Percentiles rank a stretch among this genome's conserved stretches.
Conservation (phyloP, 139 green algal genomes). For the Trebouxia sp. region DNA sequence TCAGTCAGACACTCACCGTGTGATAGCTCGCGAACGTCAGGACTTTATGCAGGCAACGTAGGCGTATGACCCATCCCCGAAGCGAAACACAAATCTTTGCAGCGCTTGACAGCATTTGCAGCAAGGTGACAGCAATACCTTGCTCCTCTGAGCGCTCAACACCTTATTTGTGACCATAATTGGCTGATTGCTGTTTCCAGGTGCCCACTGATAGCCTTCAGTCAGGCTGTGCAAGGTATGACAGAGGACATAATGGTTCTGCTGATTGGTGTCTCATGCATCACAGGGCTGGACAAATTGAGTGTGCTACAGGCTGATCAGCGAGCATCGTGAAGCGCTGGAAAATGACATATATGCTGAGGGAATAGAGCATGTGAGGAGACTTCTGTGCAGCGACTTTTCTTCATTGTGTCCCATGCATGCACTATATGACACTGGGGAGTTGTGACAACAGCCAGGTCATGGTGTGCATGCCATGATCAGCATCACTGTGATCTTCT, state of each 20-base stretch:
- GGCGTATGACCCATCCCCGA: conserved; percentile 29
- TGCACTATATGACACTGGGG: conserved; percentile 27
- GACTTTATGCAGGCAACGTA: conserved; percentile 15
- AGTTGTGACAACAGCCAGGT: conserved; percentile 12
- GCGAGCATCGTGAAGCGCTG: conserved; percentile 3
- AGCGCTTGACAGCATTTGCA: conserved; percentile 28
- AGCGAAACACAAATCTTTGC: conserved; percentile 34
- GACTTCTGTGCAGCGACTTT: conserved; percentile 31
- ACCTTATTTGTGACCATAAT: neutral
- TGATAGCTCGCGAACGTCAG: neutral
- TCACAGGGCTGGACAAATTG: neutral
- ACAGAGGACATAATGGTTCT: neutral
- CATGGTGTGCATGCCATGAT: neutral
- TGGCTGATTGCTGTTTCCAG: neutral
- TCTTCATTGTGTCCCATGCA: conserved; percentile 6
- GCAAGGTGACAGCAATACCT: conserved; percentile 2
- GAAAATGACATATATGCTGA: conserved; percentile 35
- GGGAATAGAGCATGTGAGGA: conserved; percentile 29
- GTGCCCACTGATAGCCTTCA: neutral
- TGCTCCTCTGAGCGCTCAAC: neutral
- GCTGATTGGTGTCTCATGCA: no score
- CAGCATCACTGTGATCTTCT: no score
- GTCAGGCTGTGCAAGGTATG: neutral
- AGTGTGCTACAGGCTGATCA: conserved; percentile 28
- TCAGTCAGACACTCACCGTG: neutral